Evolutionary conservation across 139 green algal species (phyloP).

Genomic region (Astrephomene gubernaculifera): DNA sequence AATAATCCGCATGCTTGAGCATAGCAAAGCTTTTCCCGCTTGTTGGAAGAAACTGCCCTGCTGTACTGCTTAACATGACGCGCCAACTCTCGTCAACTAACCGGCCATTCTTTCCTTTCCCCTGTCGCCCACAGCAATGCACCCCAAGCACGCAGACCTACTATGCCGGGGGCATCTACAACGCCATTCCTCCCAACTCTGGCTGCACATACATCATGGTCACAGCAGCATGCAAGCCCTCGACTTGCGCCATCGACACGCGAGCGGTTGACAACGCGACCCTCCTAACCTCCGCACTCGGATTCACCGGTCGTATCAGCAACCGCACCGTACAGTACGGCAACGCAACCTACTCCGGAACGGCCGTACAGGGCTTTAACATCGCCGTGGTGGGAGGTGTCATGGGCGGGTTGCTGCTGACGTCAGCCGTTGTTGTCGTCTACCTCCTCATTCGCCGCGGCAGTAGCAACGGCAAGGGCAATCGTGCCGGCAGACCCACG

Average conservation of each 20-base stretch:
- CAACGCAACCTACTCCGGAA: not conserved
- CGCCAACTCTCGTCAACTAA: no score
- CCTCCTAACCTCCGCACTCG: not conserved
- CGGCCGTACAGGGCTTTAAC: not conserved
- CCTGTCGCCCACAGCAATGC: not conserved
- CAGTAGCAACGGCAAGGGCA: no score
- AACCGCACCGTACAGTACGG: not conserved
- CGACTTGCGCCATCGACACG: conserved; percentile 2
- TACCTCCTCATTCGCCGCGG: not conserved
- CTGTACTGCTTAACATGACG: no score
- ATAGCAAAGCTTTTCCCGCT: no score
- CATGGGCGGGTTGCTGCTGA: not conserved
- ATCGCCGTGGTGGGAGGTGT: not conserved
- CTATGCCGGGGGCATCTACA: not conserved
- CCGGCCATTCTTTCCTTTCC: no score
- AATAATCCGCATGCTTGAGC: no score
- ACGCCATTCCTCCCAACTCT: not conserved
- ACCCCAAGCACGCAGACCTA: not conserved
- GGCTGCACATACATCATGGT: conserved; percentile 30
- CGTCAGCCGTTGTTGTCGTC: not conserved
- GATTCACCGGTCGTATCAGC: not conserved
- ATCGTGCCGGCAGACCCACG: not conserved
- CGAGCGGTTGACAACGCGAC: not conserved
- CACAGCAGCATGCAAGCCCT: conserved; percentile 12
- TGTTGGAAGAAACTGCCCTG: no score